phyloP scores from a whole-genome alignment of 768 basidiomycete genomes.

The Kondoa subrosea region DNA sequence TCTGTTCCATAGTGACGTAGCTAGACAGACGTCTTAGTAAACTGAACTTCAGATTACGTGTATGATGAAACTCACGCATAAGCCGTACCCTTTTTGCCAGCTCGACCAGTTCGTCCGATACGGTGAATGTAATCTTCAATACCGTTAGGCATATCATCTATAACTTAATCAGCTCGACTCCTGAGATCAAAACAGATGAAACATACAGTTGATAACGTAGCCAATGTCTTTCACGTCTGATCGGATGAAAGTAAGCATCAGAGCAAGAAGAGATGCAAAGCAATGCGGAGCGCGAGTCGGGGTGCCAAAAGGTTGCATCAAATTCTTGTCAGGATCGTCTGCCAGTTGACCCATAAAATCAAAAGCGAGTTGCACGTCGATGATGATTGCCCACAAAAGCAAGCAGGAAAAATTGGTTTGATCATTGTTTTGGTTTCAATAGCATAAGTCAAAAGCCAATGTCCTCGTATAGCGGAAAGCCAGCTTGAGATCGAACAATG shows the following conservation, averaged over 20 bases:
- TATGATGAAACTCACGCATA: conserved; percentile 66
- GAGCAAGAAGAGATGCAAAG: neutral
- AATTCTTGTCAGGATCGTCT: no score
- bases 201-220: conserved; percentile 51
- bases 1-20: conserved; percentile 16
- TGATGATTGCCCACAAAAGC: no score
- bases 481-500: no score
- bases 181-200: neutral
- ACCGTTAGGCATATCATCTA: conserved; percentile 84
- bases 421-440: no score
- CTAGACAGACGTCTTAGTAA: neutral
- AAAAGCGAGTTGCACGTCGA: no score
- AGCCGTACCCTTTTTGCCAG: conserved; percentile 41
- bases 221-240: conserved; percentile 99
- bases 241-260: neutral
- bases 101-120: conserved; percentile 65
- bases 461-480: no score
- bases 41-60: neutral
- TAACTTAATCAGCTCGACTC: conserved; percentile 33
- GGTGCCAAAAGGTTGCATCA: no score
- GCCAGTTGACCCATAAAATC: no score
- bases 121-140: conserved; percentile 66
- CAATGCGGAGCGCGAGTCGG: no score
- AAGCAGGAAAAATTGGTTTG: no score
- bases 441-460: no score